Evolutionary conservation across 2,329 filamentous ascomycete genomes (phyloP), one percentile per base, ranked within the genome.

Genomic region (Alternaria novae-zelandiae): DNA sequence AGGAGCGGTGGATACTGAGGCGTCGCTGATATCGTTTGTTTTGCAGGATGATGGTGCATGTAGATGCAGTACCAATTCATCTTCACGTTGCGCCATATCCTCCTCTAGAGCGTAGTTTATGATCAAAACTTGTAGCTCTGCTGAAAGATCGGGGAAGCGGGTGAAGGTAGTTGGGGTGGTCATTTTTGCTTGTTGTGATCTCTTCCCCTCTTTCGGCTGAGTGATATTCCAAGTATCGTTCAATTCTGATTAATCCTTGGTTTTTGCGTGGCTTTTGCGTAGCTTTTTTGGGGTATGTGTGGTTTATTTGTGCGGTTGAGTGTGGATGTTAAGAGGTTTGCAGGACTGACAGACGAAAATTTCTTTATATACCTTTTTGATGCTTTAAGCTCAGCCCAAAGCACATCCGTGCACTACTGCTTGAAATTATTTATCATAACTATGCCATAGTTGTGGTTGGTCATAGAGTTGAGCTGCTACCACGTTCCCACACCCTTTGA

Each of bases 1-100:
- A 17, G 45, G 45, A 17, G 9, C 2, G 5, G 9, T 4, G 5
- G 23, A 9, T 1, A 0, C 0, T 2, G 44, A 25, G 44, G 2
- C 32, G 15, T 3, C 15, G 4, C 0, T 23, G 44, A 3, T 25
- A 1, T 46, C 2, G 1, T 46, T 46, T 1, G 13, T 5, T 46
- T 46, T 25, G 13, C 12, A 15, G 13, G 13, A 9, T 25, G 12
- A 15, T 1, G 13, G 11, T 10, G 12, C 21, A 2, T 28, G 46
- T 1, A 49, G 23, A 4, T 26, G 23, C 15, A 49, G 6, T n/a
- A 28, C 1, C 2, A 49, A 10, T 49, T 49, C 25, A 23, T 28
- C 10, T 17, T 49, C 4, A n/a, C 46, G 46, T 6, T 49, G 46
- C 9, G 15, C 10, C 15, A 49, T 49, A 1, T 49, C 46, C 4